phyloP scores from a whole-genome alignment of 768 basidiomycete species.

The Pleurotus eryngii region DNA sequence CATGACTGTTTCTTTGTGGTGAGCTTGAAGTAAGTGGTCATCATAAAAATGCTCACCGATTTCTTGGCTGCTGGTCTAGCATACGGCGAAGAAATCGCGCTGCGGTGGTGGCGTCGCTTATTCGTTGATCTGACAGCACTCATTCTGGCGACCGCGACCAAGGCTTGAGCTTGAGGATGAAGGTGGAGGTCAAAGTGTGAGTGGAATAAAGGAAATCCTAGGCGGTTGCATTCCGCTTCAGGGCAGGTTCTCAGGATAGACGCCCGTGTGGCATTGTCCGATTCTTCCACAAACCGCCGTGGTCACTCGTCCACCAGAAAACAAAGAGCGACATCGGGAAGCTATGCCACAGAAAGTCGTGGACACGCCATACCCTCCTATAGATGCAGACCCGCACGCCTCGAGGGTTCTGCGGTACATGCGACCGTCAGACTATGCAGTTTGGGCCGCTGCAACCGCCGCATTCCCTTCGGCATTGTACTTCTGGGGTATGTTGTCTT shows the following conservation, averaged over 20 bases:
- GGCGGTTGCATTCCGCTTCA: constrained; percentile 16
- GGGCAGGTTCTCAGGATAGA: constrained; percentile 25
- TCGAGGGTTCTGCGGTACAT: constrained; percentile 86
- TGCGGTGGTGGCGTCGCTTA: constrained; percentile 36
- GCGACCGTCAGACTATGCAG: constrained; percentile 81
- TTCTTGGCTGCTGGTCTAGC: constrained; percentile 41
- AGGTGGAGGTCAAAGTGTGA: neutral
- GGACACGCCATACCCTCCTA: constrained; percentile 78
- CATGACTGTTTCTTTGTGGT: constrained; percentile 35
- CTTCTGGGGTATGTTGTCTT: constrained; percentile 64
- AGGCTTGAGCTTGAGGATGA: neutral
- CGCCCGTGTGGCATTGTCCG: neutral
- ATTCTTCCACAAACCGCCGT: constrained; percentile 8
- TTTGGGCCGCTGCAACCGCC: constrained; percentile 78
- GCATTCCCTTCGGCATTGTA: constrained; percentile 81
- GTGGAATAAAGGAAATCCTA: neutral
- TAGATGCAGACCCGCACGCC: constrained; percentile 92
- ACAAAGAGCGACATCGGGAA: constrained; percentile 1
- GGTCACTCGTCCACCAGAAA: too few relatives aligned
- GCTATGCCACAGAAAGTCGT: constrained; percentile 50
- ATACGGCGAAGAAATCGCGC: constrained; percentile 53
- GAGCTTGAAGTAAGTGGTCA: constrained; percentile 7
- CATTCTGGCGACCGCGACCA: constrained; percentile 35
- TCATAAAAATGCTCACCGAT: constrained; percentile 35
- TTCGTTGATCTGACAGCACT: constrained; percentile 49